Evolutionary conservation across 1,284 basidiomycete genomes (phyloP).

Genomic region (Peniophora sp.): DNA sequence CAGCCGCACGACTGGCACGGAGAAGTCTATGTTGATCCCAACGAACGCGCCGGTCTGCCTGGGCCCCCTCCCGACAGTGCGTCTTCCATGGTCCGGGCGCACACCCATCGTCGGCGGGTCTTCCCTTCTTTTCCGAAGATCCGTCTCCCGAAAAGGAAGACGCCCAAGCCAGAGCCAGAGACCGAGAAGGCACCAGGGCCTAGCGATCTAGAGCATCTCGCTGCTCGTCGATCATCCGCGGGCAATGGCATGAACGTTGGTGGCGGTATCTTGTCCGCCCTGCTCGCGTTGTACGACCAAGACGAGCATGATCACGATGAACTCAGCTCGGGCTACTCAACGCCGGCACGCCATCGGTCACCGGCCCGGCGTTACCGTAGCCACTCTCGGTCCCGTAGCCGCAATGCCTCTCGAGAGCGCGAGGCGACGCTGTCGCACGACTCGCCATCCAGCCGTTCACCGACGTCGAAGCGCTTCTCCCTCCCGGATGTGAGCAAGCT

Average conservation of each 20-base stretch:
- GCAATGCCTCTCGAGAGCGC: conserved; percentile 1
- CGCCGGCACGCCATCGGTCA: not conserved
- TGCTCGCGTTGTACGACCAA: conserved; percentile 45
- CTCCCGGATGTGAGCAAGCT: not conserved
- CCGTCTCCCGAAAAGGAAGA: conserved; percentile 1
- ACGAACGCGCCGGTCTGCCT: conserved; percentile 26
- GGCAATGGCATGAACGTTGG: conserved; percentile 16
- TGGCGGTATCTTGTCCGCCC: conserved; percentile 42
- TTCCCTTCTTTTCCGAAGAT: conserved; percentile 4
- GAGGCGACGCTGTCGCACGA: conserved; percentile 2
- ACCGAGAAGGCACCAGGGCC: not conserved
- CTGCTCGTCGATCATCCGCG: conserved; percentile 11
- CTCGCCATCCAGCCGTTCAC: not conserved
- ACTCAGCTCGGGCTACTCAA: conserved; percentile 11
- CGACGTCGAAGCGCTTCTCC: not conserved
- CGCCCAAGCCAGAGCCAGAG: not conserved
- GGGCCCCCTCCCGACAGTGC: conserved; percentile 22
- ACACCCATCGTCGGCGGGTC: conserved; percentile 3
- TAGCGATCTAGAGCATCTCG: conserved; percentile 17
- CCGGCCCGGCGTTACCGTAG: not conserved
- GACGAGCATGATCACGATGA: conserved; percentile 11
- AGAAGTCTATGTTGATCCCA: conserved; percentile 21
- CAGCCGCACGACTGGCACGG: conserved; percentile 14
- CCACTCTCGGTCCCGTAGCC: conserved; percentile 2
- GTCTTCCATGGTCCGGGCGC: conserved; percentile 8